Evolutionary conservation across 2,329 filamentous ascomycete species (phyloP), one percentile per base, ranked within the genome.

Genomic region (Triangularia setosa): DNA sequence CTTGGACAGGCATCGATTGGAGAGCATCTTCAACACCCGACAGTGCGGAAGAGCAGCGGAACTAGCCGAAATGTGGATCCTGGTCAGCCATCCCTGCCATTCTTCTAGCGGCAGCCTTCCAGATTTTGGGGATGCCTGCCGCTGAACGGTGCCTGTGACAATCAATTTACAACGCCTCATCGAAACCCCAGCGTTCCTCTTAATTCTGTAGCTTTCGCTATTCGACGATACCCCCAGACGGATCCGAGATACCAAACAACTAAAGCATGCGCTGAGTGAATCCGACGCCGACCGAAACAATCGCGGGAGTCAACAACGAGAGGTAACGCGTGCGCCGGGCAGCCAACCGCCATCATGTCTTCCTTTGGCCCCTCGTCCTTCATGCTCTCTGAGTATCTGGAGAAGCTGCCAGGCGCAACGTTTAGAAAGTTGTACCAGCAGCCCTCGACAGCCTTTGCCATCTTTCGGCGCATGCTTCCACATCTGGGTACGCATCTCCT

Each of bases 391-490:
- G 93, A 97, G 75, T 98, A 97, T 79, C 89, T 98, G 75, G 93
- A 98, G 84, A 88, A 89, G 75, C 89, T 96, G 73, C 91, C 91
- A 58, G 92, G 93, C 68, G 92, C 91, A 52, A 96, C 92, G 35
- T 97, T 98, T 77, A 87, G 88, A 75, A 90, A 92, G 77, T 85
- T 99, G 55, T 99, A 99, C 83, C 90, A 93, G 79, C 93, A 97
- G 81, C 95, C 95, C 28, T 96, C 94, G 52, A 97, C 95, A 1
- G 91, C 93, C 40, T 87, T 99, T 69, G 95, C 95, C 70, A 93
- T 99, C 73, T 98, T 98, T 77, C 88, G 95, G 70, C 93, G 95
- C 79, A 97, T 99, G 93, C 85, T 99, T 64, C 92, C 95, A 64
- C 91, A 96, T 74, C 80, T 98, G 67, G 92, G 91, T 93, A 82